Base-by-base conservation (phyloP, 495 filamentous ascomycete species). In the Friedmanniomyces endolithicus region DNA sequence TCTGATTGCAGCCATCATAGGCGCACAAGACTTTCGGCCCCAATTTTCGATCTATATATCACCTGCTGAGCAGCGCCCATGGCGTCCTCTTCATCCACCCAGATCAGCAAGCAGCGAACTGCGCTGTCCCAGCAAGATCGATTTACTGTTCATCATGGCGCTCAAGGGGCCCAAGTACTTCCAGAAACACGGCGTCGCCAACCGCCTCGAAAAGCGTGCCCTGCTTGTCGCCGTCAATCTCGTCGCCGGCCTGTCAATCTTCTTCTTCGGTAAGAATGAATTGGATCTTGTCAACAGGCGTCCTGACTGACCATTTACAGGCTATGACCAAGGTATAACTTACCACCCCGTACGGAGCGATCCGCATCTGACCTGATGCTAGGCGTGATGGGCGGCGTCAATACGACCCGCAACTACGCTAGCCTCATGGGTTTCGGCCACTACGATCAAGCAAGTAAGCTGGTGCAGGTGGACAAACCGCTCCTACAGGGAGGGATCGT, bases 401-500 rank as follows among this genome's bases (percentile, higher is more conserved):
- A 87, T 64, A 80, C 76, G 46, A 71, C 78, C 29, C 72, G 76
- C 34, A 67, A 85, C 57, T 86, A 86, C 62, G 78, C 81, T 57
- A 71, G 79, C 11, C 69, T 78, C 12, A 85, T 86, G 82, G 72
- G 74, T 33, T 81, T 85, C 58, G 84, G 83, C 3, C 72, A 84
- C 50, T 74, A 72, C 6, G 69, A 79, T 37, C 69, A 73, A 33
- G 68, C 71, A 6, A 63, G 65, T 9, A 63, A 65, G 1, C 72
- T 75, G 0, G 75, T 83, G 22, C 6, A 40, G 35, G 71, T 84
- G 22, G 79, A 78, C 4, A 71, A 84, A 65, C 77, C 72, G 29
- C 63, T 85, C 33, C 72, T 85, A 3, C 80, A 87, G 56, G 83
- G 83, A 17, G 82, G 83, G 1, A 86, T 86, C 37, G 78, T 85